phyloP scores from a whole-genome alignment of 495 filamentous ascomycete genomes.

The Lophium mytilinum region DNA sequence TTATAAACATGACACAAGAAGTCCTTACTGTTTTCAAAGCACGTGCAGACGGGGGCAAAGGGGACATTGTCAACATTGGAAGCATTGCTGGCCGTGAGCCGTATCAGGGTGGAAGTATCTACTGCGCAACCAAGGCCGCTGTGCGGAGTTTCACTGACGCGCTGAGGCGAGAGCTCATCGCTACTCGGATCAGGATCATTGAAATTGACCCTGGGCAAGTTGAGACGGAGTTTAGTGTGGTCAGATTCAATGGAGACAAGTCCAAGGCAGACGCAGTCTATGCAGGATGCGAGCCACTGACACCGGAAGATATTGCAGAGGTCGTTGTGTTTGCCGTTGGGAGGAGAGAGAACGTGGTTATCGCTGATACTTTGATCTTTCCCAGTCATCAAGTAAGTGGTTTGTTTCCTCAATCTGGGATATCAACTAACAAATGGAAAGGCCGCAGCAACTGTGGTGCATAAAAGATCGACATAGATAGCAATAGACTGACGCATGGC shows the following conservation, averaged over 20 bases:
- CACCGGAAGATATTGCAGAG: conserved; percentile 91
- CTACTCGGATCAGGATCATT: conserved; percentile 78
- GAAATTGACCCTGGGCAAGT: conserved; percentile 95
- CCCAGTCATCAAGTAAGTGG: conserved; percentile 80
- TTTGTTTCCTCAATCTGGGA: not conserved
- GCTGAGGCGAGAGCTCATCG: conserved; percentile 79
- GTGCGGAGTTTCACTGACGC: conserved; percentile 84
- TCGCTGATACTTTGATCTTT: conserved; percentile 86
- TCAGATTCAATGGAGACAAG: conserved; percentile 90
- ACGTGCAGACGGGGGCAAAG: conserved; percentile 65
- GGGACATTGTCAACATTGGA: conserved; percentile 96
- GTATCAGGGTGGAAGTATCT: conserved; percentile 86
- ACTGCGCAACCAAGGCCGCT: conserved; percentile 95
- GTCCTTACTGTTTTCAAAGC: conserved; percentile 78
- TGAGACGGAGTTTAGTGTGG: conserved; percentile 95
- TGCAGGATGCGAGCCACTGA: conserved; percentile 80
- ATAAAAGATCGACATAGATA: conserved; percentile 36
- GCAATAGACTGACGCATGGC: conserved; percentile 2
- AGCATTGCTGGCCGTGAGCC: conserved; percentile 88
- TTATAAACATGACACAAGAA: conserved; percentile 97
- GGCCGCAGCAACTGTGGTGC: conserved; percentile 49
- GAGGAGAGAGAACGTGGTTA: conserved; percentile 85
- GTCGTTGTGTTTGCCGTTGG: conserved; percentile 85
- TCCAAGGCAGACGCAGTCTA: conserved; percentile 93
- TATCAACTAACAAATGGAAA: conserved; percentile 11